Conservation (phyloP, 1,139 yeast genomes). For the Kodamaea sp. region DNA sequence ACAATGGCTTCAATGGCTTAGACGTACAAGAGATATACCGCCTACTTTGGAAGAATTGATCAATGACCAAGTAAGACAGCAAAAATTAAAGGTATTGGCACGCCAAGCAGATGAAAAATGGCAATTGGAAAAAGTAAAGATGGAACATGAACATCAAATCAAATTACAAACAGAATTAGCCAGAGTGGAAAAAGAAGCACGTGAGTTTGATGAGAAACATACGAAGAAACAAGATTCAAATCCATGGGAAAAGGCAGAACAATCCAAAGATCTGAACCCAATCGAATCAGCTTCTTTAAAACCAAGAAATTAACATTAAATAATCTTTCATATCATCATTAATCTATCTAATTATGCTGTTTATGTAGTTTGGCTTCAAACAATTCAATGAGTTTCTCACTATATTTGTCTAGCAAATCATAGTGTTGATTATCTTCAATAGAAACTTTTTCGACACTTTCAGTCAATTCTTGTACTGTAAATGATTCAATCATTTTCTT, state of each 20-base stretch:
- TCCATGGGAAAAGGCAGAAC: constrained; percentile 41
- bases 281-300: constrained; percentile 33
- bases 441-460: too few species aligned
- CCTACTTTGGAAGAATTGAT: constrained; percentile 64
- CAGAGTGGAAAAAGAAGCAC: constrained; percentile 20
- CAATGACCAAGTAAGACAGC: constrained; percentile 55
- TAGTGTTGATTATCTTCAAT: background rate
- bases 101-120: constrained; percentile 59
- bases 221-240: constrained; percentile 10
- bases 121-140: constrained; percentile 38
- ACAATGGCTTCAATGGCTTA: constrained; percentile 81
- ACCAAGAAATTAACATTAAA: constrained; percentile 22
- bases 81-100: constrained; percentile 53
- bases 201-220: constrained; percentile 12
- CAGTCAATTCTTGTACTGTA: too few species aligned
- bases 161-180: constrained; percentile 36
- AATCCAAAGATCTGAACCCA: constrained; percentile 28
- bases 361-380: constrained; percentile 18
- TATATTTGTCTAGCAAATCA: constrained; percentile 28
- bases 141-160: constrained; percentile 31
- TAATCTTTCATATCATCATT: constrained; percentile 2
- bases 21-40: constrained; percentile 55
- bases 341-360: background rate
- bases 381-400: constrained; percentile 28
- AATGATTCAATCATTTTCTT: too few species aligned